phyloP scores from a whole-genome alignment of 2,329 filamentous ascomycete genomes.

The Fusarium sp. region DNA sequence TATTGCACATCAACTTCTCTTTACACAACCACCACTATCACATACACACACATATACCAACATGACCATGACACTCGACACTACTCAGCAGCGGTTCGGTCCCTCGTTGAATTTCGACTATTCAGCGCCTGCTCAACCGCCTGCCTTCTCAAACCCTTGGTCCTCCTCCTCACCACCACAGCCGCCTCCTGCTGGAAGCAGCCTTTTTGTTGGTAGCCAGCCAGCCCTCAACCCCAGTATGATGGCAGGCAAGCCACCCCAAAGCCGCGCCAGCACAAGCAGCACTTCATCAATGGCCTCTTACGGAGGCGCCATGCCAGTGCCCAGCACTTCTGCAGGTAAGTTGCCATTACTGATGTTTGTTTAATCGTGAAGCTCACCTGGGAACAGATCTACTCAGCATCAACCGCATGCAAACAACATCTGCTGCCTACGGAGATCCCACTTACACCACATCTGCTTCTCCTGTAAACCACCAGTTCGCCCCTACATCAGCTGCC shows the following conservation, averaged over 20 bases:
- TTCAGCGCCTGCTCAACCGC: constrained; percentile 60
- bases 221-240: constrained; percentile 67
- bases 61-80: constrained; percentile 97
- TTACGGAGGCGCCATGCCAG: constrained; percentile 75
- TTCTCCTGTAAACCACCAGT: constrained; percentile 73
- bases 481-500: constrained; percentile 71
- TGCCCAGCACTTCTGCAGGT: constrained; percentile 80
- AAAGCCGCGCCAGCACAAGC: constrained; percentile 67
- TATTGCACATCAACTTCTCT: constrained; percentile 33
- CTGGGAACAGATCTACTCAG: constrained; percentile 78
- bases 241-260: constrained; percentile 57
- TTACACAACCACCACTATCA: constrained; percentile 26
- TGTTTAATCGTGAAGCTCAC: constrained; percentile 58
- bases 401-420: constrained; percentile 71
- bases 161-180: constrained; percentile 62
- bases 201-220: constrained; percentile 72
- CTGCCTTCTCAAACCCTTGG: constrained; percentile 95
- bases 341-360: constrained; percentile 41
- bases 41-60: constrained; percentile 62
- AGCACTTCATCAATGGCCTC: constrained; percentile 72
- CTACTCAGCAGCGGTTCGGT: constrained; percentile 83
- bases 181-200: constrained; percentile 63
- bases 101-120: constrained; percentile 83
- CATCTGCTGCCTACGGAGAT: constrained; percentile 76
- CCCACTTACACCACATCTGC: constrained; percentile 73